Conservation (phyloP, 2,329 filamentous ascomycete species). For the Arthrobotrys pseudoclavata region DNA sequence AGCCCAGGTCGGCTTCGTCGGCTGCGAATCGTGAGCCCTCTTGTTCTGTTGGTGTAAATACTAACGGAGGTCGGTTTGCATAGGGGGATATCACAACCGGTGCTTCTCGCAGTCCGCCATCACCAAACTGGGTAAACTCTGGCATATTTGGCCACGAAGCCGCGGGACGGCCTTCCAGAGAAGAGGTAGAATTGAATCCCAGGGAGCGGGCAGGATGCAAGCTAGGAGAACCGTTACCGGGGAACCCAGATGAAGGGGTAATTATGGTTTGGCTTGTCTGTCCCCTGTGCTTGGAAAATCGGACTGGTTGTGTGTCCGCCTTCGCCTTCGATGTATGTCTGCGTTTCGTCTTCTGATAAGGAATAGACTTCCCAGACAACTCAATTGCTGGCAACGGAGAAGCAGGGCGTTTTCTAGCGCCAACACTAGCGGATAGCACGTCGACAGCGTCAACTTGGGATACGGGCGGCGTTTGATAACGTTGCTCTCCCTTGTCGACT, state of each 20-base stretch:
- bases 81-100: slow-evolving; percentile 13
- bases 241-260: slow-evolving; percentile 39
- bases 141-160: slow-evolving; percentile 27
- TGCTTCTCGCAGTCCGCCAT: slow-evolving; percentile 19
- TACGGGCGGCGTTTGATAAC: slow-evolving; percentile 51
- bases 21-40: slow-evolving; percentile 35
- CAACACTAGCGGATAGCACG: slow-evolving; percentile 25
- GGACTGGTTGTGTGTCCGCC: slow-evolving; percentile 34
- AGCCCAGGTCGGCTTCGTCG: not conserved
- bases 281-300: slow-evolving; percentile 41
- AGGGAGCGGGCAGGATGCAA: not conserved
- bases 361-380: slow-evolving; percentile 39
- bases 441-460: slow-evolving; percentile 44
- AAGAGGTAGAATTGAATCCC: slow-evolving; percentile 3
- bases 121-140: slow-evolving; percentile 23
- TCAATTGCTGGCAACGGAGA: slow-evolving; percentile 48
- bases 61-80: slow-evolving; percentile 20
- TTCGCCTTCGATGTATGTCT: slow-evolving; percentile 53
- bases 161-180: slow-evolving; percentile 6
- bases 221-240: slow-evolving; percentile 14
- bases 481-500: slow-evolving; percentile 63
- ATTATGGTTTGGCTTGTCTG: slow-evolving; percentile 41
- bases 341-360: slow-evolving; percentile 52
- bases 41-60: slow-evolving; percentile 57
- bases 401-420: slow-evolving; percentile 55